Base-by-base conservation (phyloP, 192 early-diverging fungal species). In the Coemansia sp. region DNA sequence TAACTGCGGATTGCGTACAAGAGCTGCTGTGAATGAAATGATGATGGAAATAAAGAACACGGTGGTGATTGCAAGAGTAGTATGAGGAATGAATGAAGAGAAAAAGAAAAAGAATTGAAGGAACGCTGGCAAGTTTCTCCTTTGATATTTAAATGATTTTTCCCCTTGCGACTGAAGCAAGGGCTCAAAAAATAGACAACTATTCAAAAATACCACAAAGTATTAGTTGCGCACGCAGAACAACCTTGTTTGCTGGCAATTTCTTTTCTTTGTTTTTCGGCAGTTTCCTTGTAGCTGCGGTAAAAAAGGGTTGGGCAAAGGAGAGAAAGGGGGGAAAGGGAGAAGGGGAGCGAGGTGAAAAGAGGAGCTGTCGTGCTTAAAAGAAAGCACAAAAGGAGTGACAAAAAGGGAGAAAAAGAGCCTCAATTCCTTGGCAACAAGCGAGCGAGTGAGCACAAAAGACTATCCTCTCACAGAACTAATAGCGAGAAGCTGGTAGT, bases 1-100 rank as follows among this genome's bases (percentile, higher is more conserved):
- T 2, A 4, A 43, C 17, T 43, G 41, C 12, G 12, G 14, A 43
- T 2, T n/a, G 41, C 12, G 3, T 8, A 43, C 4, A 43, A 45
- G 18, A 47, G 1, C 10, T 21, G 11, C 1, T 19, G 2, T 21
- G 22, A 14, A 14, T 1, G 9, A 15, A n/a, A 52, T 38, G 8
- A 30, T 44, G 24, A 38, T 49, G 27, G 57, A 57, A 69, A 61
- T 22, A 47, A 9, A 47, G 17, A 47, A 19, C 11, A 23, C 10
- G 21, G 13, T 6, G 47, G 10, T 25, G n/a, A 17, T 53, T 42
- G 24, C 38, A 6, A 24, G n/a, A 62, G 46, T 38, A 45, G 34
- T 24, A 10, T 18, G 30, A 42, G 40, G 14, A 60, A 15, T n/a
- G 25, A n/a, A 21, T 50, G n/a, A 55, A 38, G 6, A 38, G 40